phyloP scores from a whole-genome alignment of 805 yeast species.

The Peterozyma toletana region DNA sequence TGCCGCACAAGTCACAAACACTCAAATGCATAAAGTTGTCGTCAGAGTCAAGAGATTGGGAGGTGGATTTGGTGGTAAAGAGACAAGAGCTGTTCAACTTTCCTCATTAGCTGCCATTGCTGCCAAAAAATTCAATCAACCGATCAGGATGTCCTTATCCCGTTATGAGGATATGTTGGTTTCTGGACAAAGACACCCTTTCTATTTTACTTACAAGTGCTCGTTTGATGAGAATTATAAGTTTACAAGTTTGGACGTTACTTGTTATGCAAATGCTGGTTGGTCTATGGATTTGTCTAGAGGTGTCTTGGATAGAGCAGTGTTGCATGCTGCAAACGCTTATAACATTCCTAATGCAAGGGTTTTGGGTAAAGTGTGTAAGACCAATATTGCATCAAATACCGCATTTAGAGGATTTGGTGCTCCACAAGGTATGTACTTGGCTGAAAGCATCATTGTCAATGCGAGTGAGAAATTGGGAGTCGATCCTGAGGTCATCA shows the following conservation, averaged over 20 bases:
- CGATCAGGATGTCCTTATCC: conserved; percentile 32
- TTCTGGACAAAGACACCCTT: conserved; percentile 42
- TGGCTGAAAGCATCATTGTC: conserved; percentile 31
- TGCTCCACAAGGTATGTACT: conserved; percentile 42
- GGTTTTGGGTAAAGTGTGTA: conserved; percentile 30
- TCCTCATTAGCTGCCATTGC: conserved; percentile 33
- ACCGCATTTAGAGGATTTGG: conserved; percentile 45
- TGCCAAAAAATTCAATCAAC: conserved; percentile 33
- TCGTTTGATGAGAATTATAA: conserved; percentile 31
- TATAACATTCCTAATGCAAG: conserved; percentile 34
- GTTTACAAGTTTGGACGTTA: conserved; percentile 30
- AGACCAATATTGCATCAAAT: conserved; percentile 38
- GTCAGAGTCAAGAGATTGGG: conserved; percentile 35
- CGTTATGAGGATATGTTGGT: conserved; percentile 38
- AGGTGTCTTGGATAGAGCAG: conserved; percentile 42
- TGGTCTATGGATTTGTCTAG: conserved; percentile 41
- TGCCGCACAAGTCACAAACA: conserved; percentile 34
- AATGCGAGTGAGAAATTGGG: conserved; percentile 31
- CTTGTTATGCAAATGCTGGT: conserved; percentile 38
- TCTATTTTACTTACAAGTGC: conserved; percentile 33
- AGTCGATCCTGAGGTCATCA: conserved; percentile 29
- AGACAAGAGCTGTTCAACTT: conserved; percentile 30
- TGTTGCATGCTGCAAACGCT: conserved; percentile 33
- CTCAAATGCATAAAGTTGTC: conserved; percentile 33
- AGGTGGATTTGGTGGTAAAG: conserved; percentile 47